Evolutionary conservation across 305 asterid species (phyloP).

Genomic region (Petunia hybrid): DNA sequence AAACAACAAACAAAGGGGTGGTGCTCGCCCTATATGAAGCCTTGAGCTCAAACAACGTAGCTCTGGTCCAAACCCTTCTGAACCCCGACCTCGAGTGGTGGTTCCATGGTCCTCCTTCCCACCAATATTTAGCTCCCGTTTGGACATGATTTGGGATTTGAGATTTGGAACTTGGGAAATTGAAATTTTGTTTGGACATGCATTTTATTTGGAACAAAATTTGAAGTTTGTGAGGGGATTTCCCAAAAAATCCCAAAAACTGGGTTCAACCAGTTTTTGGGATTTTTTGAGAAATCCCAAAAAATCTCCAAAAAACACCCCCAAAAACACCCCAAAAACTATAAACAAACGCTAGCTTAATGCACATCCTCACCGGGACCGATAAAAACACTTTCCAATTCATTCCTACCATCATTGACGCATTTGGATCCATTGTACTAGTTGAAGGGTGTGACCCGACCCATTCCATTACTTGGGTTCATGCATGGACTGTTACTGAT

Average conservation of each 20-base stretch:
- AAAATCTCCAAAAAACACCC: too few relatives aligned
- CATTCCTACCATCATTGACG: constrained; percentile 66
- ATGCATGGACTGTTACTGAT: constrained; percentile 95
- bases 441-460: constrained; percentile 75
- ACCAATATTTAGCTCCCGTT: too few relatives aligned
- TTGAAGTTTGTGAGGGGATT: too few relatives aligned
- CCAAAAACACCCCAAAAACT: too few relatives aligned
- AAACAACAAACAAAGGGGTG: constrained; percentile 70
- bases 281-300: too few relatives aligned
- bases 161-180: too few relatives aligned
- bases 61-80: constrained; percentile 64
- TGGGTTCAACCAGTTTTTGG: too few relatives aligned
- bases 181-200: too few relatives aligned
- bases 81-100: constrained; percentile 99
- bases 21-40: constrained; percentile 98
- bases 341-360: too few relatives aligned
- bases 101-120: constrained; percentile 98
- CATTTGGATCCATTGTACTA: constrained; percentile 74
- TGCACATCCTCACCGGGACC: constrained; percentile 85
- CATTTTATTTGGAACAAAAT: too few relatives aligned
- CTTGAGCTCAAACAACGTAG: constrained; percentile 74
- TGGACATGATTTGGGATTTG: too few relatives aligned
- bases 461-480: constrained; percentile 80
- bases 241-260: too few relatives aligned
- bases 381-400: constrained; percentile 50